Evolutionary conservation across 352 stramenopile genomes (phyloP).

Genomic region (Phytophthora niederhauseri): DNA sequence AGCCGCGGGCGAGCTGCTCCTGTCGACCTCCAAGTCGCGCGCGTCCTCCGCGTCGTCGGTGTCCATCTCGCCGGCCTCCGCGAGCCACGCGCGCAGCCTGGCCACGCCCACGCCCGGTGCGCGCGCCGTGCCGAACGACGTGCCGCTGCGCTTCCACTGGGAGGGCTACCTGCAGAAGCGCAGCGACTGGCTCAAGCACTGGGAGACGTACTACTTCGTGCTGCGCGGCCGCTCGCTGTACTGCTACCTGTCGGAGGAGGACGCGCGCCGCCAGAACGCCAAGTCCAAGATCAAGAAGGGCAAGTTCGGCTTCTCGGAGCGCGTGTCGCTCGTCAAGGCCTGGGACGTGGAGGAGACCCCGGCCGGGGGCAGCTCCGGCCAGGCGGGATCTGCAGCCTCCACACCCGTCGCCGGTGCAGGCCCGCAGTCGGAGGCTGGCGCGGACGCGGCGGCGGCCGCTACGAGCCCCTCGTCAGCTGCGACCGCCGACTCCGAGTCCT

Average conservation of each 20-base stretch:
- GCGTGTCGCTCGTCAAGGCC: constrained; percentile 73
- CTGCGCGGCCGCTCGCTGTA: constrained; percentile 72
- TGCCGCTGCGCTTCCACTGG: constrained; percentile 75
- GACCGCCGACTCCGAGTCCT: constrained; percentile 33
- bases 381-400: constrained; percentile 9
- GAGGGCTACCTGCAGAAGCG: constrained; percentile 89
- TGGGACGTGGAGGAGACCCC: constrained; percentile 73
- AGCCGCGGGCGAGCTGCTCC: background rate
- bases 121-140: constrained; percentile 30
- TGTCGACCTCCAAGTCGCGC: constrained; percentile 23
- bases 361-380: background rate
- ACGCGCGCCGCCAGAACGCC: constrained; percentile 71
- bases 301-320: constrained; percentile 85
- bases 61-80: constrained; percentile 31
- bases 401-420: constrained; percentile 17
- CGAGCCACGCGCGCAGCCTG: constrained; percentile 20
- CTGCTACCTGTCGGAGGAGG: constrained; percentile 86
- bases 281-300: constrained; percentile 92
- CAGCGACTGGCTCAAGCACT: constrained; percentile 91
- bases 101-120: constrained; percentile 17
- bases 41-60: constrained; percentile 28
- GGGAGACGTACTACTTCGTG: constrained; percentile 91
- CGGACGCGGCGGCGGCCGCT: background rate
- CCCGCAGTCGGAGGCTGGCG: background rate
- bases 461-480: constrained; percentile 6